phyloP scores from a whole-genome alignment of 495 filamentous ascomycete genomes.

The Trypethelium eluteriae region DNA sequence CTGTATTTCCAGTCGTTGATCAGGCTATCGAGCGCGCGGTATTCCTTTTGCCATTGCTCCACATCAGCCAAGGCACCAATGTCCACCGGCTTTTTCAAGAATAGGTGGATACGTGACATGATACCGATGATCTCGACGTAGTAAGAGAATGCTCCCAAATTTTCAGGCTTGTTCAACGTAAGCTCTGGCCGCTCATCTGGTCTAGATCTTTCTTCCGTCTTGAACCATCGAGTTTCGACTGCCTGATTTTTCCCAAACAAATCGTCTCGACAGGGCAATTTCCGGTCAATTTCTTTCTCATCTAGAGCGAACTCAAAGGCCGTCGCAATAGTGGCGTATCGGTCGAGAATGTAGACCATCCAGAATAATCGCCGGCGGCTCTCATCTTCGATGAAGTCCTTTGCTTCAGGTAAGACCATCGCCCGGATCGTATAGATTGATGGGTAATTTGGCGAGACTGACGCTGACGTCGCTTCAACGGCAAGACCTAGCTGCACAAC shows the following conservation, averaged over 20 bases:
- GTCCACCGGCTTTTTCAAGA: slow-evolving; percentile 79
- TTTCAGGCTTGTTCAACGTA: slow-evolving; percentile 61
- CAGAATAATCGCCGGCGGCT: slow-evolving; percentile 75
- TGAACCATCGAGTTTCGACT: slow-evolving; percentile 77
- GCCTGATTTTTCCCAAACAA: slow-evolving; percentile 75
- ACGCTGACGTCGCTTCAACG: slow-evolving; percentile 67
- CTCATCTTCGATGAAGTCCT: slow-evolving; percentile 83
- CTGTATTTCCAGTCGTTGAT: slow-evolving; percentile 75
- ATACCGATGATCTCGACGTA: slow-evolving; percentile 83
- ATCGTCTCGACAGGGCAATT: slow-evolving; percentile 77
- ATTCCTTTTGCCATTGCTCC: slow-evolving; percentile 78
- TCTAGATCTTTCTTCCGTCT: slow-evolving; percentile 32
- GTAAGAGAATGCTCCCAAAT: slow-evolving; percentile 76
- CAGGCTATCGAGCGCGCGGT: slow-evolving; percentile 71
- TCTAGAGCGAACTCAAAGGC: slow-evolving; percentile 84
- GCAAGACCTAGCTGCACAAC: slow-evolving; percentile 79
- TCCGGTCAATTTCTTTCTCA: slow-evolving; percentile 81
- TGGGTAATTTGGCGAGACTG: slow-evolving; percentile 62
- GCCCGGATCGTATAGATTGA: slow-evolving; percentile 81
- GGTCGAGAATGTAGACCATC: slow-evolving; percentile 85
- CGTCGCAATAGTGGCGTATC: slow-evolving; percentile 80
- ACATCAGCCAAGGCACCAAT: slow-evolving; percentile 77
- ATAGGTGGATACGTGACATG: slow-evolving; percentile 74
- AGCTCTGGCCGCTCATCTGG: slow-evolving; percentile 46
- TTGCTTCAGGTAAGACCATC: slow-evolving; percentile 70